Conservation (phyloP, 805 yeast genomes). For the Ogataea salicorniae region DNA sequence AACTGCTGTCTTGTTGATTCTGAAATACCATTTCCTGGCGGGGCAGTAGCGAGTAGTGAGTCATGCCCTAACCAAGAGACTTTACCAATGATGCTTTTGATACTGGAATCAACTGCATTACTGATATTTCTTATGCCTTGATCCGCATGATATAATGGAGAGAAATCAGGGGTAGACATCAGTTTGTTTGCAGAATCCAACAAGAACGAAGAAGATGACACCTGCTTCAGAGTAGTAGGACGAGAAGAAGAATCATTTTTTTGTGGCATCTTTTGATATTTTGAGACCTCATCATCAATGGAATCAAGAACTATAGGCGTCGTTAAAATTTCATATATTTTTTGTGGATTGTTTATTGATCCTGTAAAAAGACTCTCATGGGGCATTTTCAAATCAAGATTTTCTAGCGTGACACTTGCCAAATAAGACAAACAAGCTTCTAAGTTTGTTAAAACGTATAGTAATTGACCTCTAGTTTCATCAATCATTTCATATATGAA, state of each 20-base stretch:
- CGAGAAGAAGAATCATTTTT: not conserved
- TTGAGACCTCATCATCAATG: conserved; percentile 22
- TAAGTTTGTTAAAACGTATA: conserved; percentile 32
- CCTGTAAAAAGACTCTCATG: conserved; percentile 4
- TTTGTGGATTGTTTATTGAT: not conserved
- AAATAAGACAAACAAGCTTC: conserved; percentile 33
- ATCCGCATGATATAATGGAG: conserved; percentile 30
- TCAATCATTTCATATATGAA: conserved; percentile 23
- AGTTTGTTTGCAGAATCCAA: conserved; percentile 11
- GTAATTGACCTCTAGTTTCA: conserved; percentile 29
- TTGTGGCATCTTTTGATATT: conserved; percentile 7
- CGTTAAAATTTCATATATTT: conserved; percentile 9
- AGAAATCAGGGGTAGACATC: conserved; percentile 18
- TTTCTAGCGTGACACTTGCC: conserved; percentile 29
- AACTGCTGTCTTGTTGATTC: conserved; percentile 26
- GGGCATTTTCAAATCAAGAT: conserved; percentile 22
- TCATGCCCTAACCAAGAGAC: conserved; percentile 27
- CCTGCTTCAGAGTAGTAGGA: not conserved
- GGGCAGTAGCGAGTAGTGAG: not conserved
- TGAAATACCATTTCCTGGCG: conserved; percentile 10
- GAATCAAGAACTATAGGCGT: conserved; percentile 23
- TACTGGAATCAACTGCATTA: conserved; percentile 31
- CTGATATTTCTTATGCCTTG: conserved; percentile 32
- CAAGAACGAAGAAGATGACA: conserved; percentile 6
- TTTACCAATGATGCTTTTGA: conserved; percentile 29